Percentiles rank a stretch among this genome's conserved stretches.
These are phyloP conservation scores for Madurella fahalii DNA, from an alignment of 2,329 filamentous ascomycete species.

Conservation along the genomic window DNA sequence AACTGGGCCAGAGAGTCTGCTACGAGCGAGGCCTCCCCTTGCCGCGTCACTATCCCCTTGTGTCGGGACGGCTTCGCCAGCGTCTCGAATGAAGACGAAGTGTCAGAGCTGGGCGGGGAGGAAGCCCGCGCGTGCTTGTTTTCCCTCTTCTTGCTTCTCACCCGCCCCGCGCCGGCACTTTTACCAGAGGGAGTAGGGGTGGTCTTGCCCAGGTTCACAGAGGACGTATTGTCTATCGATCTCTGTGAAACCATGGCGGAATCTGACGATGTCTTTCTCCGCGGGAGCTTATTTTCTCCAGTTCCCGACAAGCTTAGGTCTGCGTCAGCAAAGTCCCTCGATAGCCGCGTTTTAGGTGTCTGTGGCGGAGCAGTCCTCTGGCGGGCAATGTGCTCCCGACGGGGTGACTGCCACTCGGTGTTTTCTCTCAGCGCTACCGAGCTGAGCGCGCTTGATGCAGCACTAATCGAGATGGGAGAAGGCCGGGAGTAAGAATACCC, in stretches of 20 bases:
- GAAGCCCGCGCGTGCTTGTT: slow-evolving; percentile 1
- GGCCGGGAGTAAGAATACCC: slow-evolving; percentile 38
- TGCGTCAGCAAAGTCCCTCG: slow-evolving; percentile 9
- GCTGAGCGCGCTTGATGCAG: slow-evolving; percentile 52
- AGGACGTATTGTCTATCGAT: slow-evolving; percentile 6
- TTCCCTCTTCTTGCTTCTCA: slow-evolving; percentile 6
- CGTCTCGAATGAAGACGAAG: slow-evolving; percentile 19
- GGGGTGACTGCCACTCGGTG: slow-evolving; percentile 7
- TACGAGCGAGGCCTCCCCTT: slow-evolving; percentile 29
- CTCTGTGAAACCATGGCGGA: slow-evolving; percentile 15
- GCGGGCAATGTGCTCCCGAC: slow-evolving; percentile 11
- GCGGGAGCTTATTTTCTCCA: neutral
- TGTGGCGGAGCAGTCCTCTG: slow-evolving; percentile 17
- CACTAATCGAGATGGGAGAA: slow-evolving; percentile 50
- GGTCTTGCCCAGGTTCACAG: slow-evolving; percentile 6
- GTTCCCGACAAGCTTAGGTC: slow-evolving; percentile 5
- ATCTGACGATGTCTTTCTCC: slow-evolving; percentile 17
- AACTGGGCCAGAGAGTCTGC: slow-evolving; percentile 34
- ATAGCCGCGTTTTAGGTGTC: slow-evolving; percentile 15
- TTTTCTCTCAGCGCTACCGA: slow-evolving; percentile 28
- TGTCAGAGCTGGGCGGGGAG: slow-evolving; percentile 18
- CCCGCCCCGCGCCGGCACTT: neutral
- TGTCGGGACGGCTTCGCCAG: slow-evolving; percentile 16
- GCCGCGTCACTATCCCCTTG: slow-evolving; percentile 31
- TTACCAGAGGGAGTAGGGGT: slow-evolving; percentile 11